A percentile compares a stretch with the other conserved stretches of the same genome.
Conservation (phyloP, 768 basidiomycete species). For the Mycena pura region DNA sequence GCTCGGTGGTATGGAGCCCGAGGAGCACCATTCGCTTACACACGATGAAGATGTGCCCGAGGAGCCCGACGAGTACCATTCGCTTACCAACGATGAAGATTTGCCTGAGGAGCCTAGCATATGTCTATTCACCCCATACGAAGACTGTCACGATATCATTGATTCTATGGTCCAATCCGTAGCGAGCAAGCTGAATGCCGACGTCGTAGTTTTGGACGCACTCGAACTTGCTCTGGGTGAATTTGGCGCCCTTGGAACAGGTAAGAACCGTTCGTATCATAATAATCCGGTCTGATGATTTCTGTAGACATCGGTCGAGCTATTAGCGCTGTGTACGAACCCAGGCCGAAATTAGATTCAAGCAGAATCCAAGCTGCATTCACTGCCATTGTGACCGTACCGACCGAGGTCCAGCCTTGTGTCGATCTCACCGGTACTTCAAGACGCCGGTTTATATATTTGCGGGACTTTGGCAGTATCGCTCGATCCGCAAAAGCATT, state of each 20-base stretch:
- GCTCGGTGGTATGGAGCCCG: slow-evolving; percentile 1
- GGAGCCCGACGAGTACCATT: neutral
- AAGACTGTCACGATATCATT: slow-evolving; percentile 11
- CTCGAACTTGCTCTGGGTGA: slow-evolving; percentile 22
- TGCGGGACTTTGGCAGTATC: slow-evolving; percentile 17
- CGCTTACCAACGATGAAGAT: neutral
- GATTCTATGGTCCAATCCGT: slow-evolving; percentile 12
- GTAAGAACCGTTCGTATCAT: slow-evolving; percentile 4
- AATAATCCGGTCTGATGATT: neutral
- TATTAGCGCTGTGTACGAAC: neutral
- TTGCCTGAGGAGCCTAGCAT: slow-evolving; percentile 1
- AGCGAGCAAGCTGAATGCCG: slow-evolving; percentile 9
- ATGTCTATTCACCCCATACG: slow-evolving; percentile 4
- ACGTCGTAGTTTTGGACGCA: slow-evolving; percentile 25
- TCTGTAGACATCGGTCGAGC: neutral
- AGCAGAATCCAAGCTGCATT: slow-evolving; percentile 3
- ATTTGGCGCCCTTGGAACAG: slow-evolving; percentile 21
- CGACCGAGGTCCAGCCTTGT: neutral
- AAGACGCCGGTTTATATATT: slow-evolving; percentile 6
- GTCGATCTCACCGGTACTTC: neutral
- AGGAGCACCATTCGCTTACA: too few species aligned
- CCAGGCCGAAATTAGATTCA: neutral
- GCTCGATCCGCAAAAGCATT: slow-evolving; percentile 4
- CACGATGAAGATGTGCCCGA: too few species aligned
- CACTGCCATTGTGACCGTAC: neutral